These are phyloP conservation scores for Melastoma malabathricum DNA, from an alignment of 345 rosid genomes.

Conservation along the genomic window DNA sequence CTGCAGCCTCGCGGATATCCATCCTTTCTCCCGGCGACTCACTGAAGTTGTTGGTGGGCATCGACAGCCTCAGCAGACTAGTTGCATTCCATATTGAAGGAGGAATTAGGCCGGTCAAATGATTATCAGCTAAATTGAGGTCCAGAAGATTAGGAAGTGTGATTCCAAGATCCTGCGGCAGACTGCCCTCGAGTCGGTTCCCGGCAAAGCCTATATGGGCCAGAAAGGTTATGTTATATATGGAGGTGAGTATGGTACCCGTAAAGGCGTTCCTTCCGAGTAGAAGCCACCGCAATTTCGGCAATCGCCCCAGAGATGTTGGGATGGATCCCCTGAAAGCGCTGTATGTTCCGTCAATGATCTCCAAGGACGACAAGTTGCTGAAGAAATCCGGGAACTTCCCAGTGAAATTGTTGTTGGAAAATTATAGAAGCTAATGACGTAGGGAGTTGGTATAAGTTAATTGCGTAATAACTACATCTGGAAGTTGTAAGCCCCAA, in stretches of 20 bases:
- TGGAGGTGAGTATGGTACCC: neutral
- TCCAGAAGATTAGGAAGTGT: neutral
- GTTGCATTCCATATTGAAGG: neutral
- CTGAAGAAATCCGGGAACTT: neutral
- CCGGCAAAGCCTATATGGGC: neutral
- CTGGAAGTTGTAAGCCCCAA: too few species aligned
- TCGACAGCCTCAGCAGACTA: neutral
- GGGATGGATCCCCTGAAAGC: neutral
- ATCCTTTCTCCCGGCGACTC: too few species aligned
- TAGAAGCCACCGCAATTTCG: too few species aligned
- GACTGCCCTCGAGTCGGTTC: neutral
- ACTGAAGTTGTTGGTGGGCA: neutral
- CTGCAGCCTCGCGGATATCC: too few species aligned
- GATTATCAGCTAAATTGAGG: neutral
- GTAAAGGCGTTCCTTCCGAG: too few species aligned
- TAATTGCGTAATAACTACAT: neutral
- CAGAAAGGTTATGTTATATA: neutral
- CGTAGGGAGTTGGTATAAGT: too few species aligned
- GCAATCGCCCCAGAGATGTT: too few species aligned
- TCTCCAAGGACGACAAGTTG: neutral
- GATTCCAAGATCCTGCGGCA: neutral
- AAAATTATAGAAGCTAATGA: fast-evolving
- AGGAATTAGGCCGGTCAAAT: fast-evolving
- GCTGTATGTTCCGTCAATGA: fast-evolving
- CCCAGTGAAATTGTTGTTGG: neutral